phyloP scores from a whole-genome alignment of 768 basidiomycete genomes.

The Glaciozyma martinii region DNA sequence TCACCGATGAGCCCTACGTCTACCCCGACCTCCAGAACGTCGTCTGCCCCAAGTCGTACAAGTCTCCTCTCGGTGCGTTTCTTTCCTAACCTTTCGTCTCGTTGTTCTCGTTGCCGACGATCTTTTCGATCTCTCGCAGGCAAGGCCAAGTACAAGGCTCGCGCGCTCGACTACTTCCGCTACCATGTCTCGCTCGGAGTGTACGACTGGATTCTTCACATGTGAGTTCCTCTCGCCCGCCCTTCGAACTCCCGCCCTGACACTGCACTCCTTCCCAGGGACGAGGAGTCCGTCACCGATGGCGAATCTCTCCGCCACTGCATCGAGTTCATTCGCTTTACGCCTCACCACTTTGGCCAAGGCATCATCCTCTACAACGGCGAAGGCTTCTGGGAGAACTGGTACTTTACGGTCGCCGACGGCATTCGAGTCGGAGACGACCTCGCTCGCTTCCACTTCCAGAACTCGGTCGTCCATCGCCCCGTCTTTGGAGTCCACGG shows the following conservation, averaged over 20 bases:
- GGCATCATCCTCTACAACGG: conserved; percentile 40
- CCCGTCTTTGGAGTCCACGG: conserved; percentile 39
- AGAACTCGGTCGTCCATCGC: conserved; percentile 29
- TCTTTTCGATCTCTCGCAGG: conserved; percentile 2
- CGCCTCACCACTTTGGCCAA: conserved; percentile 38
- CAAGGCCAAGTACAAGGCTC: conserved; percentile 40
- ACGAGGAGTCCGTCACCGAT: conserved; percentile 38
- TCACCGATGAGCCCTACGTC: conserved; percentile 36
- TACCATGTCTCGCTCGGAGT: conserved; percentile 37
- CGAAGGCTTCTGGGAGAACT: conserved; percentile 37
- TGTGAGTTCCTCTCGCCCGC: conserved; percentile 2
- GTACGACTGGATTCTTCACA: conserved; percentile 39
- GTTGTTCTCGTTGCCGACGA: not conserved
- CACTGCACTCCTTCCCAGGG: conserved; percentile 20
- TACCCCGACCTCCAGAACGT: conserved; percentile 39
- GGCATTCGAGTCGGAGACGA: conserved; percentile 39
- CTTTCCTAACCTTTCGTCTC: not conserved
- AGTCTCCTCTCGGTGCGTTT: conserved; percentile 33
- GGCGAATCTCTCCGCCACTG: conserved; percentile 36
- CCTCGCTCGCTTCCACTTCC: conserved; percentile 38
- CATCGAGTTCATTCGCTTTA: conserved; percentile 38
- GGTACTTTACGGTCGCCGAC: conserved; percentile 39
- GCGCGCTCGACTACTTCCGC: conserved; percentile 39
- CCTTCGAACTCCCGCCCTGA: no score
- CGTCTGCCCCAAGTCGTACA: conserved; percentile 39